Percentiles rank a stretch among this genome's conserved stretches.
These are phyloP conservation scores for Arthrocladium fulminans DNA, from an alignment of 2,329 filamentous ascomycete genomes.

Conservation along the genomic window DNA sequence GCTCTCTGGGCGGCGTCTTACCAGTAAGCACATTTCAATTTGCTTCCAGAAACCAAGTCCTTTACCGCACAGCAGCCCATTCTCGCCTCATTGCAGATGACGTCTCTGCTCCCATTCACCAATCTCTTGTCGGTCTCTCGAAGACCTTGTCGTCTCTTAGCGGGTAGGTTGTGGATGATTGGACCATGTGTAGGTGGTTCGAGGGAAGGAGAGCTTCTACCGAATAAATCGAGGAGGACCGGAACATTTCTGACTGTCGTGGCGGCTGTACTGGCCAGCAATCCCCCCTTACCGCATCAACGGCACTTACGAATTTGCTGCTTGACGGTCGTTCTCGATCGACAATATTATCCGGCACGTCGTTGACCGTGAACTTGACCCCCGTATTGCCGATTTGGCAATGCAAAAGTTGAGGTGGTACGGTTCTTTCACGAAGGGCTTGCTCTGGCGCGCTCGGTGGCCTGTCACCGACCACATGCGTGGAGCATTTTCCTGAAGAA, in stretches of 20 bases:
- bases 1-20: no score
- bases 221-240: slow-evolving; percentile 7
- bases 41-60: background rate
- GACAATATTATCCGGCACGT: slow-evolving; percentile 4
- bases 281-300: background rate
- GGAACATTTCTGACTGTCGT: slow-evolving; percentile 8
- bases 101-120: background rate
- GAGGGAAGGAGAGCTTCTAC: slow-evolving; percentile 7
- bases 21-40: background rate
- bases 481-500: background rate
- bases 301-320: slow-evolving; percentile 4
- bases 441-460: background rate
- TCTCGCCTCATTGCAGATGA: background rate
- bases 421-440: background rate
- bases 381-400: background rate
- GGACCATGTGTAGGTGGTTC: slow-evolving; percentile 6
- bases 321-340: background rate
- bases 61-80: background rate
- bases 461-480: background rate
- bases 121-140: background rate
- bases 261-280: slow-evolving; percentile 1
- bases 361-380: background rate
- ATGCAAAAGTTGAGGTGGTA: background rate
- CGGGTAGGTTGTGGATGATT: slow-evolving; percentile 7
- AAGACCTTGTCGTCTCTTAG: background rate